Evolutionary conservation across 1,284 basidiomycete genomes (phyloP).

Genomic region (Earliella scabrosa): DNA sequence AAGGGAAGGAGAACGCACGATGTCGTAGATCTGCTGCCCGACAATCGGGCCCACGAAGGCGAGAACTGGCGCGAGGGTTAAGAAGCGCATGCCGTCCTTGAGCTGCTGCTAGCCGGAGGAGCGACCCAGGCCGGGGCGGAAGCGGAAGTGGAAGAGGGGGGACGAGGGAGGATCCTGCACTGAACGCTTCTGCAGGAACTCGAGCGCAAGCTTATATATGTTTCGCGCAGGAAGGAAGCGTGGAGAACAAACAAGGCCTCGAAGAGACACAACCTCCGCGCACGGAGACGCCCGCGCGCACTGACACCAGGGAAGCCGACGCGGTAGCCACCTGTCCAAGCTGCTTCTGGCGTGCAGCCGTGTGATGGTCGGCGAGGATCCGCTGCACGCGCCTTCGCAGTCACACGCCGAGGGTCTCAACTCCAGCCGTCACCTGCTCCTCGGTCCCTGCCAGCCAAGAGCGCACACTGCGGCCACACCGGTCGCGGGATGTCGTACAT

Average conservation of each 20-base stretch:
- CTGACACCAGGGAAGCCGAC: no score
- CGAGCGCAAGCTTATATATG: no score
- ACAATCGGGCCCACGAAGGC: conserved; percentile 12
- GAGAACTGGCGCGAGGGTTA: conserved; percentile 14
- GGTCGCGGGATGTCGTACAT: neutral
- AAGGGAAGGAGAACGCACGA: conserved; percentile 11
- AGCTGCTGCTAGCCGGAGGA: no score
- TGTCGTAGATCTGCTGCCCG: conserved; percentile 25
- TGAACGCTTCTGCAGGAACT: no score
- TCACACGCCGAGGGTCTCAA: no score
- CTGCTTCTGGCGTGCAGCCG: neutral
- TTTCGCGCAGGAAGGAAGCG: no score
- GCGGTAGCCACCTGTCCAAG: no score
- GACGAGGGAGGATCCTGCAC: no score
- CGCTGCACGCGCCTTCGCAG: neutral
- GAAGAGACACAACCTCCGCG: no score
- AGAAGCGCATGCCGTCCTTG: conserved; percentile 18
- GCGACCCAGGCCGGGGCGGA: neutral
- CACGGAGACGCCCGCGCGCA: no score
- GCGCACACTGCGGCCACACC: neutral
- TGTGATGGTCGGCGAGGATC: neutral
- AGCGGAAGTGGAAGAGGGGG: no score
- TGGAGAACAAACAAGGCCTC: no score
- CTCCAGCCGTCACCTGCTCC: neutral
- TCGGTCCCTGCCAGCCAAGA: neutral